Evolutionary conservation across 768 basidiomycete species (phyloP), one percentile per base, ranked within the genome.

Genomic region (Boletus sp.): DNA sequence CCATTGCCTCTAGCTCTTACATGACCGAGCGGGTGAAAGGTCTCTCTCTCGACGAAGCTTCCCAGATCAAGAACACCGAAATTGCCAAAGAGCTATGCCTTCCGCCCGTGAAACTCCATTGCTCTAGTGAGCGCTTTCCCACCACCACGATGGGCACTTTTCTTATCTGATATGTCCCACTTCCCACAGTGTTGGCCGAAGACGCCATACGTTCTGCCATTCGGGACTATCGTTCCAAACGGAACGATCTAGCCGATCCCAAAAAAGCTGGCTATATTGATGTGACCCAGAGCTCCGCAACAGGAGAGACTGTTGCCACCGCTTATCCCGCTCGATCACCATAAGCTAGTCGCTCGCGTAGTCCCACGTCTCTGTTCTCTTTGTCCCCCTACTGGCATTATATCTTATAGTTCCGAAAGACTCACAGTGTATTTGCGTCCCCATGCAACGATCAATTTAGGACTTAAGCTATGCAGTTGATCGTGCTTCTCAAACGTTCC

Each of bases 21-120:
- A 94, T 98, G 91, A 99, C 97, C 17, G 96, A 99, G 76, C 89
- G 94, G 48, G 96, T 99, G 56, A 96, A 87, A 75, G 97, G 97
- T 25, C 80, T 98, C 57, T 87, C 88, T 9, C 74, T 99, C 52
- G 97, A 98, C 50, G 92, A 94, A 56, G 97, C 97, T 8, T 92
- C 92, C 51, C 87, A 87, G 69, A 96, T 99, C 64, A 97, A 95
- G 76, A 99, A 99, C 77, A 98, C 97, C 11, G 97, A 98, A 71
- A 99, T 98, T 69, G 97, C 97, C 21, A 95, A 97, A 75, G 97
- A 98, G 73, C 75, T 98, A 17, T 90, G 89, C 64, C 74, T 98
- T 45, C 96, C 96, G 7, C 95, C 96, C 47, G 96, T 98, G 66
- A 98, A 98, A 73, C 83, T 94, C 17, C 92, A 94, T 72, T 94